Percentiles rank a stretch among this genome's conserved stretches.
Evolutionary conservation across 257 asterid species (phyloP).

Genomic region (Misopates orontium): DNA sequence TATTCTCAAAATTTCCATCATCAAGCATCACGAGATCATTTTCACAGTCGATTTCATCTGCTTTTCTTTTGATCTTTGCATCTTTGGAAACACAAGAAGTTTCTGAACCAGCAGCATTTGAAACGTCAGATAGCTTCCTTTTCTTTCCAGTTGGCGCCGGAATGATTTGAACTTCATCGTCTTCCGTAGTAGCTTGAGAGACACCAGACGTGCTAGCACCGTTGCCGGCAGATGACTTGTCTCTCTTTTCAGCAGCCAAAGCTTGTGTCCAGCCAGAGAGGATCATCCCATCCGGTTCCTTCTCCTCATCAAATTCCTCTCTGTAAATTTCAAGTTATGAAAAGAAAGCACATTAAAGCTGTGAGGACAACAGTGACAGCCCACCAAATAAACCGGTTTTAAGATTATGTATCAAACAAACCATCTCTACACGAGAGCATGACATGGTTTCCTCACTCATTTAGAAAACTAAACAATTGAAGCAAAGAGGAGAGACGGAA

Average conservation of each 20-base stretch:
- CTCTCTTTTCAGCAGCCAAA: constrained; percentile 46
- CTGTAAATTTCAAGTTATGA: constrained; percentile 38
- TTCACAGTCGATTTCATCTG: constrained; percentile 39
- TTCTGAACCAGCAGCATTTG: constrained; percentile 29
- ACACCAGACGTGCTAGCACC: constrained; percentile 68
- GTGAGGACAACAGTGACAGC: too few relatives aligned
- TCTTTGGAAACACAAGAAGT: constrained; percentile 28
- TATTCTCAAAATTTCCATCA: constrained; percentile 36
- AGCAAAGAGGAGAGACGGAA: too few relatives aligned
- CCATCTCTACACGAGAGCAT: too few relatives aligned
- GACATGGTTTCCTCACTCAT: too few relatives aligned
- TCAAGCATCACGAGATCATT: constrained; percentile 46
- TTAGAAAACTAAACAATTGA: too few relatives aligned
- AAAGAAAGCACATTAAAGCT: not conserved
- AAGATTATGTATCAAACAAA: too few relatives aligned
- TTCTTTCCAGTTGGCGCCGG: constrained; percentile 55
- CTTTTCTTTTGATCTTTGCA: constrained; percentile 38
- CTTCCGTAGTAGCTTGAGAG: constrained; percentile 51
- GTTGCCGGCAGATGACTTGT: constrained; percentile 28
- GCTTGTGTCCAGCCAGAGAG: constrained; percentile 84
- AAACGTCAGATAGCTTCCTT: constrained; percentile 52
- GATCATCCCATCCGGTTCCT: constrained; percentile 91
- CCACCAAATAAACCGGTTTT: too few relatives aligned
- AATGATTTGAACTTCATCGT: constrained; percentile 60
- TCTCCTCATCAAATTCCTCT: constrained; percentile 89